Evolutionary conservation across 345 rosid genomes (phyloP), one percentile per base, ranked within the genome.

Genomic region (Dimocarpus longan): DNA sequence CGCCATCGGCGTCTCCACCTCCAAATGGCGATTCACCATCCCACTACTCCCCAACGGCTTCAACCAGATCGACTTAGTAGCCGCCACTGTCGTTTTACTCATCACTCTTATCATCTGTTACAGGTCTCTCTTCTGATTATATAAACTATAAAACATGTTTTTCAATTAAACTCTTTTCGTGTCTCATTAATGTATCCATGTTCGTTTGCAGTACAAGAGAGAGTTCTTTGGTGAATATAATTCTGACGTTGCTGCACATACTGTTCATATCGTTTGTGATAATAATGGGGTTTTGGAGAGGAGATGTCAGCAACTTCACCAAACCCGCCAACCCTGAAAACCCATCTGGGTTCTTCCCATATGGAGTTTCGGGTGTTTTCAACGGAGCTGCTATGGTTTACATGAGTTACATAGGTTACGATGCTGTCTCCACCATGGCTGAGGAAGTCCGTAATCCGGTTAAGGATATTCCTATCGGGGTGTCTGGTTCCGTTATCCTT

Each of bases 351-450:
- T 93, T 95, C 77, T 88, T 87, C 44, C 97, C 99, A 2, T 77
- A 81, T 52, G 99, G 98, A 10, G 89, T 78, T 40, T 43, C 90
- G 7, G 99, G 99, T 0, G 97, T 91, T 26, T 90, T 95, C 78
- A 87, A 85, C 10, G 99, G 96, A 28, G 97, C 99, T 0, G 92
- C 98, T 0, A 78, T 84, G 92, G 99, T 95, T 18, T 95, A 93
- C 48, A 1, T 95, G 44, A 93, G 99, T 70, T 95, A 95, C 63
- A 95, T 95, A 0, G 99, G 99, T 6, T 95, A 95, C 88, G 99
- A 95, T 80, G 96, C 98, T 77, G 97, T 95, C 63, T 93, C 99
- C 0, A 95, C 99, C 15, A 90, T 95, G 92, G 95, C 99, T 8
- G 99, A 95, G 80, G 99, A 95, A 85, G 97, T 93, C 6, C 77